phyloP scores from a whole-genome alignment of 257 asterid species.

The Ocimum tenuiflorum region DNA sequence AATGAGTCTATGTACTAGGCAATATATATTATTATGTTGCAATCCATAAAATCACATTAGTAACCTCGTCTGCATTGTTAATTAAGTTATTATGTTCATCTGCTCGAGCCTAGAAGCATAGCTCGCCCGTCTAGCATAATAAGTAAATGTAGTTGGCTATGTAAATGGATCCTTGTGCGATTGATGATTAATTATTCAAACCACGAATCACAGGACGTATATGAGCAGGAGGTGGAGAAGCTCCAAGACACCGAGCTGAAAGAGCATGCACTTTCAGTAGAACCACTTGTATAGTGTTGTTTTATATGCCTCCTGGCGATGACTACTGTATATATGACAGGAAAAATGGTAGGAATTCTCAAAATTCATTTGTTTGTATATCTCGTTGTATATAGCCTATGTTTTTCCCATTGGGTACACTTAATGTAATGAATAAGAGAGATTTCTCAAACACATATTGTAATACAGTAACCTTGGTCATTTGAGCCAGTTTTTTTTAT shows the following conservation, averaged over 20 bases:
- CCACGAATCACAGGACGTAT: conserved; percentile 35
- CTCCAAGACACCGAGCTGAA: conserved; percentile 28
- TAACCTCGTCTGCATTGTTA: too few species aligned
- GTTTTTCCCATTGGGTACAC: background rate
- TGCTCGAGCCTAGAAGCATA: too few species aligned
- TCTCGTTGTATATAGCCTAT: conserved; percentile 15
- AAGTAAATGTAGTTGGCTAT: too few species aligned
- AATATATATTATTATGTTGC: too few species aligned
- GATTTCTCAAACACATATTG: too few species aligned
- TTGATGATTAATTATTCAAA: background rate
- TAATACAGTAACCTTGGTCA: too few species aligned
- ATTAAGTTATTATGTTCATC: too few species aligned
- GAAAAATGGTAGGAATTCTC: conserved; percentile 16
- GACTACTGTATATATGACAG: conserved; percentile 38
- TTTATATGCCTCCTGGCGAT: background rate
- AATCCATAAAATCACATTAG: too few species aligned
- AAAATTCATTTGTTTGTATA: conserved; percentile 33
- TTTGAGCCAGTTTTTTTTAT: background rate
- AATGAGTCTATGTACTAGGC: too few species aligned
- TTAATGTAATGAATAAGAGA: conserved; percentile 28
- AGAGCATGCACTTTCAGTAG: conserved; percentile 23
- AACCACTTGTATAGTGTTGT: conserved; percentile 27
- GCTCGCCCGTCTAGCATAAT: background rate
- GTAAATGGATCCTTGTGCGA: too few species aligned
- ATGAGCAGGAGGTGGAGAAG: conserved; percentile 31